phyloP scores from a whole-genome alignment of 1,284 basidiomycete species.

The Rhodotorula sp. region DNA sequence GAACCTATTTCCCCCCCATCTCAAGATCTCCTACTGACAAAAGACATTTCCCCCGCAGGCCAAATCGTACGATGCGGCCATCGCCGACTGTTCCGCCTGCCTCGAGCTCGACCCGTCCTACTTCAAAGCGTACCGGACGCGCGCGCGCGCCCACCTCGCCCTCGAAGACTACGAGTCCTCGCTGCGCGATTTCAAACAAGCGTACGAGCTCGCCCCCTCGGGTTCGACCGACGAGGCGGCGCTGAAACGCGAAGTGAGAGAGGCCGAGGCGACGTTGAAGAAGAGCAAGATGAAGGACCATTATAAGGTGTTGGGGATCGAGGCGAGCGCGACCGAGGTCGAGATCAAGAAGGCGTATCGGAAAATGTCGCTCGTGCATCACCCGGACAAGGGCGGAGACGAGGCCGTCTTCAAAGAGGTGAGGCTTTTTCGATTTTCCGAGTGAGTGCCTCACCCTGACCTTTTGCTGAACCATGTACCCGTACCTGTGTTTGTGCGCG shows the following conservation, averaged over 20 bases:
- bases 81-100: constrained; percentile 68
- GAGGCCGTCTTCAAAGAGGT: constrained; percentile 13
- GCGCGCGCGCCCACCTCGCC: constrained; percentile 72
- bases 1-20: no score
- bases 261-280: constrained; percentile 73
- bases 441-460: no score
- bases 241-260: constrained; percentile 65
- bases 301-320: constrained; percentile 42
- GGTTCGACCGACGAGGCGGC: constrained; percentile 63
- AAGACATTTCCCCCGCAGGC: constrained; percentile 54
- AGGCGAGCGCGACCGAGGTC: constrained; percentile 54
- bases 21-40: neutral
- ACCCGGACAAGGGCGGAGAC: constrained; percentile 47
- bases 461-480: no score
- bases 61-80: constrained; percentile 63
- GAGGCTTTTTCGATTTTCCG: neutral
- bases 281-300: constrained; percentile 68
- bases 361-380: constrained; percentile 73
- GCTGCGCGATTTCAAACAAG: constrained; percentile 71
- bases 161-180: constrained; percentile 71
- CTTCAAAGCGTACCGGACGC: constrained; percentile 81
- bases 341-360: constrained; percentile 67
- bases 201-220: constrained; percentile 63
- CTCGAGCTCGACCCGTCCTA: constrained; percentile 64
- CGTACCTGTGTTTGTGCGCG: no score